phyloP scores from a whole-genome alignment of 1,284 basidiomycete genomes.

The Ustilago hordei region DNA sequence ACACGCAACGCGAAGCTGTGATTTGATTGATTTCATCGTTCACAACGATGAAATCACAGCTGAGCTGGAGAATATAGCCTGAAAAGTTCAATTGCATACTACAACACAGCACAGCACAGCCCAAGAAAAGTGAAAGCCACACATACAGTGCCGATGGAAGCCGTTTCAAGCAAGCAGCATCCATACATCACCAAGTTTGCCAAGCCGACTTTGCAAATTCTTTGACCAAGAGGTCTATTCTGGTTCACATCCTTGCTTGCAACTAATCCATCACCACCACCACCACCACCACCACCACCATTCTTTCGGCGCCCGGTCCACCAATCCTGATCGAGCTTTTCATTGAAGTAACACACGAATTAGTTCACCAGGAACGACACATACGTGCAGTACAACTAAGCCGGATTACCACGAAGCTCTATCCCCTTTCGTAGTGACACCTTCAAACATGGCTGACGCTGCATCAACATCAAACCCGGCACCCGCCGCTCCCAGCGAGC shows the following conservation, averaged over 20 bases:
- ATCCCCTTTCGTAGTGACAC: not conserved
- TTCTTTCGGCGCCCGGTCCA: too few species aligned
- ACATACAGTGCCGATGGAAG: not conserved
- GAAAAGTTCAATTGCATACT: not conserved
- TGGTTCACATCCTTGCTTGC: too few species aligned
- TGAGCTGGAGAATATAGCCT: slow-evolving; percentile 8
- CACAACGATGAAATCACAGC: slow-evolving; percentile 7
- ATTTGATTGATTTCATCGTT: slow-evolving; percentile 26
- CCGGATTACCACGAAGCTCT: not conserved
- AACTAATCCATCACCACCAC: not conserved
- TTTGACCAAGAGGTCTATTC: not conserved
- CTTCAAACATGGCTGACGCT: slow-evolving; percentile 42
- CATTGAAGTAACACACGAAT: too few species aligned
- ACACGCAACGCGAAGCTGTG: slow-evolving; percentile 16
- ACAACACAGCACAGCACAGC: slow-evolving; percentile 16
- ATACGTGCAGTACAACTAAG: too few species aligned
- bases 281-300: not conserved
- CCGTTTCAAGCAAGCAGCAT: not conserved
- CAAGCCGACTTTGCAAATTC: slow-evolving; percentile 9
- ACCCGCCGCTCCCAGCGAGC: slow-evolving; percentile 19
- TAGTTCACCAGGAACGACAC: too few species aligned
- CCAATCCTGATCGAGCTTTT: not conserved
- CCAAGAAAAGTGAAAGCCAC: not conserved
- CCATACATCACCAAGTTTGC: slow-evolving; percentile 2
- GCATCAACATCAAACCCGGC: slow-evolving; percentile 31